These are phyloP conservation scores for Hyaloscypha bicolor DNA, from an alignment of 495 filamentous ascomycete genomes.

Conservation along the genomic window DNA sequence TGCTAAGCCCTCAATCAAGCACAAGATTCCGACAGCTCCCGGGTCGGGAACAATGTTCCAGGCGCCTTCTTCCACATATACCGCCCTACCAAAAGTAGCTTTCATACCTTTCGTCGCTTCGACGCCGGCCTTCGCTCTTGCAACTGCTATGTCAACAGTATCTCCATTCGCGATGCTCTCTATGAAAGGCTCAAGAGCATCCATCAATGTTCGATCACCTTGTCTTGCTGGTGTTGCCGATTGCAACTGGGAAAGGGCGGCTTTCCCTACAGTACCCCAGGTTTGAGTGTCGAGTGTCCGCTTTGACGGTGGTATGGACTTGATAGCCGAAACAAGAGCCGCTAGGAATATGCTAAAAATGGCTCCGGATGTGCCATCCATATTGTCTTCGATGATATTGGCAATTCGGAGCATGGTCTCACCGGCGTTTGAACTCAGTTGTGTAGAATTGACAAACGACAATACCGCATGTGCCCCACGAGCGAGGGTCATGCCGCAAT, in stretches of 20 bases:
- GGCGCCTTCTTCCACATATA: constrained; percentile 71
- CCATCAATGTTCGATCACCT: constrained; percentile 87
- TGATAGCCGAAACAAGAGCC: constrained; percentile 74
- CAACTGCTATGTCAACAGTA: constrained; percentile 56
- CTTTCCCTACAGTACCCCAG: constrained; percentile 14
- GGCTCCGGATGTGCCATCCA: constrained; percentile 95
- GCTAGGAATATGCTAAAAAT: constrained; percentile 95
- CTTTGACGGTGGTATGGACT: constrained; percentile 17
- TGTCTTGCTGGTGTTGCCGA: constrained; percentile 84
- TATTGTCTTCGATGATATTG: constrained; percentile 67
- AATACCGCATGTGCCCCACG: constrained; percentile 60
- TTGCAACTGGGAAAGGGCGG: constrained; percentile 67
- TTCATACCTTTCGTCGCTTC: constrained; percentile 86
- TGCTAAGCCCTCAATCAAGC: no score
- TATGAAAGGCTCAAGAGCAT: constrained; percentile 85
- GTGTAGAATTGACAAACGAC: neutral
- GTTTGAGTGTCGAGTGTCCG: neutral
- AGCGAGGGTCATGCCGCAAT: constrained; percentile 72
- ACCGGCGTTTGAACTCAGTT: constrained; percentile 3
- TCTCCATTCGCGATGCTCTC: constrained; percentile 49
- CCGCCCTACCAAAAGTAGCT: constrained; percentile 79
- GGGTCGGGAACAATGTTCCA: constrained; percentile 17
- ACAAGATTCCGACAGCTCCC: neutral
- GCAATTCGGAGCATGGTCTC: neutral
- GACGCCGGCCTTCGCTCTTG: constrained; percentile 71